These are phyloP conservation scores for Dactylonectria estremocensis DNA, from an alignment of 2,329 filamentous ascomycete genomes.

Conservation along the genomic window DNA sequence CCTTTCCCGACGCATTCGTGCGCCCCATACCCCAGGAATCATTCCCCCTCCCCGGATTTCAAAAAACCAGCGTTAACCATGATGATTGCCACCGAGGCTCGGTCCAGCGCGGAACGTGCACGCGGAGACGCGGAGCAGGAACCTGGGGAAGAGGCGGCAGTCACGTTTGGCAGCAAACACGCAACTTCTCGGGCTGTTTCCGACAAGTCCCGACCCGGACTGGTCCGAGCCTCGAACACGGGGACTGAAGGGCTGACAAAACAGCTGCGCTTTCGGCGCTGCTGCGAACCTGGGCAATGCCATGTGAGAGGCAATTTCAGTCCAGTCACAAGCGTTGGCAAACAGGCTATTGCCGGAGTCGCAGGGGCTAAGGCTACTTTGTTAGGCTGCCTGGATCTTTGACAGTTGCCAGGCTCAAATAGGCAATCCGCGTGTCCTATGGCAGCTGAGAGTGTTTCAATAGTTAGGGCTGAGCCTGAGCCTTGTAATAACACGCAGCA, in stretches of 20 bases:
- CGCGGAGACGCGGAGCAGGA: conserved; percentile 17
- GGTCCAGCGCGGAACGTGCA: neutral
- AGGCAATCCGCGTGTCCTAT: conserved; percentile 14
- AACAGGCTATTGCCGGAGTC: neutral
- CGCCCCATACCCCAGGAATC: neutral
- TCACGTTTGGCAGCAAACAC: neutral
- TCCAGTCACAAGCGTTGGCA: neutral
- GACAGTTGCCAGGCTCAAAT: conserved; percentile 15
- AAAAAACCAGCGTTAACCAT: conserved; percentile 19
- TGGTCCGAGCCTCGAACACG: conserved; percentile 11
- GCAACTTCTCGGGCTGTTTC: neutral
- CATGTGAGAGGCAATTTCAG: conserved; percentile 18
- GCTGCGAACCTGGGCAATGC: conserved; percentile 8
- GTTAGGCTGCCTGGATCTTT: conserved; percentile 2
- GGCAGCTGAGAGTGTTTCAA: conserved; percentile 1
- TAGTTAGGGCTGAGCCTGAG: neutral
- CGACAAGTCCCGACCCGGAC: conserved; percentile 28
- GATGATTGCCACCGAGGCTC: conserved; percentile 10
- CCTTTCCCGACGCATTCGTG: conserved; percentile 9
- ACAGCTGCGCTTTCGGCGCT: conserved; percentile 1
- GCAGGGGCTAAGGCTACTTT: conserved; percentile 5
- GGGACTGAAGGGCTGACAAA: conserved; percentile 1
- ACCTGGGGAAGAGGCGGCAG: conserved; percentile 1
- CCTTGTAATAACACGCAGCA: neutral
- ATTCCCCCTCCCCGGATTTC: conserved; percentile 23